Evolutionary conservation across 345 rosid genomes (phyloP).

Genomic region (Salix caprea): DNA sequence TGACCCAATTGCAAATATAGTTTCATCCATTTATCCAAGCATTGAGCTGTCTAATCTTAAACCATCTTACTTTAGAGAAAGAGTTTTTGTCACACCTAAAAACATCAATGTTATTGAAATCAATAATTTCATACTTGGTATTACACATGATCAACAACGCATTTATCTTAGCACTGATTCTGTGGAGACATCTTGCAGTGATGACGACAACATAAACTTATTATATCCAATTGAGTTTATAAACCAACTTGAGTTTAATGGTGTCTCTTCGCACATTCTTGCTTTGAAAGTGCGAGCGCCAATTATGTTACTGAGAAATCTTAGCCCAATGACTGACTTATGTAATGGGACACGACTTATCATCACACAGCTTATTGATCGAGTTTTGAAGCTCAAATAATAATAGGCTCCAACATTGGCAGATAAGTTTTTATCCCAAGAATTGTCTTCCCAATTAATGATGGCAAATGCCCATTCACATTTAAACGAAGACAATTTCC

Average conservation of each 20-base stretch:
- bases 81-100: not conserved
- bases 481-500: no score
- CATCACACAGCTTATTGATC: not conserved
- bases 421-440: not conserved
- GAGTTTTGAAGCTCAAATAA: not conserved
- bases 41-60: not conserved
- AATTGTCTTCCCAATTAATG: not conserved
- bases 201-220: no score
- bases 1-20: not conserved
- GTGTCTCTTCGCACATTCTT: not conserved
- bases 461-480: no score
- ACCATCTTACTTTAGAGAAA: not conserved
- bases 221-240: not conserved
- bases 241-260: not conserved
- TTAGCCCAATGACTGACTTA: not conserved
- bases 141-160: rapidly evolving
- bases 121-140: not conserved
- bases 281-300: not conserved
- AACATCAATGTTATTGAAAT: not conserved
- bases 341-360: slow-evolving; percentile 2
- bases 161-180: no score
- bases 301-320: slow-evolving; percentile 1
- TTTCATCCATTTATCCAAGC: not conserved
- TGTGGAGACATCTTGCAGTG: no score
- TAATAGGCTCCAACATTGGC: not conserved